Conservation (phyloP, 2,329 filamentous ascomycete species). For the Penicillium sp. region DNA sequence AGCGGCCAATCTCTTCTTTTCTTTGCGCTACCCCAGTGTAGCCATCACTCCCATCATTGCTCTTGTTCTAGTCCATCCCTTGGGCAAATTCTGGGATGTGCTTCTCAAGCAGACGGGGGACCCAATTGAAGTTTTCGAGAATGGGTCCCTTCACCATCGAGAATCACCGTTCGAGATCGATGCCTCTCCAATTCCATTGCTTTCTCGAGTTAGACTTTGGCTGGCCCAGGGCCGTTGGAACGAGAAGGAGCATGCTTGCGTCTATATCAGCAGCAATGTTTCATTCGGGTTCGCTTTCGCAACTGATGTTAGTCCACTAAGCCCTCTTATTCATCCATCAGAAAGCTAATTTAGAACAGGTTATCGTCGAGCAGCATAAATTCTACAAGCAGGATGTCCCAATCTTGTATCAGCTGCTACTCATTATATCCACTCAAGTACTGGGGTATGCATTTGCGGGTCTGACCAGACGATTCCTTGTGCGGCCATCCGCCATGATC, state of each 20-base stretch:
- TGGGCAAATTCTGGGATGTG: slow-evolving; percentile 75
- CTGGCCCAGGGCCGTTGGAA: slow-evolving; percentile 79
- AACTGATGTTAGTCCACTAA: slow-evolving; percentile 58
- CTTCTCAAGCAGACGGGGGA: slow-evolving; percentile 60
- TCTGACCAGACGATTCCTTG: slow-evolving; percentile 73
- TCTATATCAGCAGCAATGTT: slow-evolving; percentile 86
- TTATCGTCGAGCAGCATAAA: slow-evolving; percentile 83
- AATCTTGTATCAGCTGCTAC: slow-evolving; percentile 72
- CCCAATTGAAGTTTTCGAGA: slow-evolving; percentile 54
- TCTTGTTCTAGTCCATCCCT: slow-evolving; percentile 66
- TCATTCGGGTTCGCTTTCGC: slow-evolving; percentile 87
- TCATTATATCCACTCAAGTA: slow-evolving; percentile 82
- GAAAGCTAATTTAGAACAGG: slow-evolving; percentile 32
- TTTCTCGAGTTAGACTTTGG: slow-evolving; percentile 61
- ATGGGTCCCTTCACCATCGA: slow-evolving; percentile 54
- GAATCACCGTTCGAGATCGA: slow-evolving; percentile 24
- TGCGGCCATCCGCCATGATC: slow-evolving; percentile 83
- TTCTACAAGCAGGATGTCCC: slow-evolving; percentile 81
- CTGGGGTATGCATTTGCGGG: slow-evolving; percentile 84
- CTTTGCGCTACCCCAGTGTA: slow-evolving; percentile 82
- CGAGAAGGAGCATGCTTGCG: slow-evolving; percentile 82
- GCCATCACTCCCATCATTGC: slow-evolving; percentile 79
- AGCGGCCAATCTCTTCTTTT: slow-evolving; percentile 65
- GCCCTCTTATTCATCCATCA: background rate
- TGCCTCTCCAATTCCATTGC: slow-evolving; percentile 21